phyloP scores from a whole-genome alignment of 2,329 filamentous ascomycete species.

The Bretziella fagacearum region DNA sequence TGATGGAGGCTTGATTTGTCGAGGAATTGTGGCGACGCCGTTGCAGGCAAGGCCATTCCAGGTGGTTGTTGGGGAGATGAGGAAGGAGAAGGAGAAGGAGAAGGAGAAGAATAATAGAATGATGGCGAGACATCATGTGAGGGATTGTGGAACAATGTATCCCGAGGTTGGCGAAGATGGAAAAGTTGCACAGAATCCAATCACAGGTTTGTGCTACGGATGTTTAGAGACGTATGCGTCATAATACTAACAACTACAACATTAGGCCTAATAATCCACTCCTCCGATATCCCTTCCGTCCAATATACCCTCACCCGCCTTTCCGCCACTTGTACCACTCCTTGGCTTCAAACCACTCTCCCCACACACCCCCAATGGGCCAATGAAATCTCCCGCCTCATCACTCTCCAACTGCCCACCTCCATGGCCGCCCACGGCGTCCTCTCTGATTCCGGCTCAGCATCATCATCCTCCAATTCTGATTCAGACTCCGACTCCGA shows the following conservation, averaged over 20 bases:
- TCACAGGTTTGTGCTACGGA: constrained; percentile 30
- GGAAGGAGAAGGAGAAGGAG: constrained; percentile 11
- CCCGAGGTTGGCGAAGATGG: constrained; percentile 18
- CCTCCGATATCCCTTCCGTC: constrained; percentile 22
- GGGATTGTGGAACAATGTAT: constrained; percentile 32
- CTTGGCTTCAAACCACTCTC: constrained; percentile 32
- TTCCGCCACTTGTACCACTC: constrained; percentile 32
- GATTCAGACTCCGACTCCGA: constrained; percentile 17
- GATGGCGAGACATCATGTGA: constrained; percentile 23
- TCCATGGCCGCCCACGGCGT: constrained; percentile 27
- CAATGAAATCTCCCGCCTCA: constrained; percentile 28
- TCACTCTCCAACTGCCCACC: constrained; percentile 28
- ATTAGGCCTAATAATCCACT: constrained; percentile 31
- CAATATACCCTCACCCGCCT: constrained; percentile 36
- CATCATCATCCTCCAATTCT: constrained; percentile 13
- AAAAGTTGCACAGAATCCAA: constrained; percentile 25
- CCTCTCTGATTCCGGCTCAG: constrained; percentile 21
- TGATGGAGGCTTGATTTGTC: constrained; percentile 24
- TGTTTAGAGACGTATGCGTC: constrained; percentile 17
- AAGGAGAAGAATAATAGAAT: constrained; percentile 17
- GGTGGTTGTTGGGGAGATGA: constrained; percentile 24
- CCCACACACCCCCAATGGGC: constrained; percentile 29
- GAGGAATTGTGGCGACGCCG: constrained; percentile 38
- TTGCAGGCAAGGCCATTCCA: constrained; percentile 34
- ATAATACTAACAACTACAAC: background rate